Base-by-base conservation (phyloP, 2,329 filamentous ascomycete species). In the Trematosphaeria pertusa region DNA sequence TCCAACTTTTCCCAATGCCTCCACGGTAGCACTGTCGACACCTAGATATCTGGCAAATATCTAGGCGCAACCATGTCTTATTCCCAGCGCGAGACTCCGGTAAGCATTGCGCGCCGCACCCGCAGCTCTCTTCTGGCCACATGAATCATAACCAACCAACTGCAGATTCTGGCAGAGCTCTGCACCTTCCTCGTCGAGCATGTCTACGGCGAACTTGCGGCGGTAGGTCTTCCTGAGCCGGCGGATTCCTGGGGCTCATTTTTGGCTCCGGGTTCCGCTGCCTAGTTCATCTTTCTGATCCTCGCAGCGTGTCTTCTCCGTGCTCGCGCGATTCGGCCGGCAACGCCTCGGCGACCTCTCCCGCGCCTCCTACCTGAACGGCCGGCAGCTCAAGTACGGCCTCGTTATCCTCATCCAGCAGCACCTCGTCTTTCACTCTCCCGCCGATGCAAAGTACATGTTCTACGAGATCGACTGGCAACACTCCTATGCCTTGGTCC, bases 181-280 rank as follows among this genome's bases (percentile, higher is more conserved):
- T 96, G 91, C 79, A 84, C 87, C 77, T 85, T 96, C 70, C 82
- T 97, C 54, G 87, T 97, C 55, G 86, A 91, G 69, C 91, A 97
- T 70, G 81, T 89, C 49, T 93, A 94, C 73, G 94, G 94, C 68
- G 89, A 96, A 76, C 85, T 97, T 48, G 91, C 91, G 53, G 90
- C 91, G 70, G 93, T 97, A 88, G 30, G 56, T 57, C 21, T 15
- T n/a, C n/a, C n/a, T n/a, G n/a, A n/a, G n/a, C n/a, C n/a, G n/a
- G n/a, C n/a, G n/a, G n/a, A n/a, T n/a, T n/a, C n/a, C n/a, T n/a
- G n/a, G n/a, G n/a, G n/a, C n/a, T n/a, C n/a, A n/a, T n/a, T n/a
- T n/a, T n/a, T n/a, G n/a, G n/a, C n/a, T n/a, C n/a, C n/a, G n/a
- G n/a, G n/a, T n/a, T n/a, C n/a, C n/a, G n/a, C n/a, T n/a, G n/a